Percentiles rank a stretch among this genome's conserved stretches.
Evolutionary conservation across 352 stramenopile species (phyloP).

Genomic region (Phytophthora sp.): DNA sequence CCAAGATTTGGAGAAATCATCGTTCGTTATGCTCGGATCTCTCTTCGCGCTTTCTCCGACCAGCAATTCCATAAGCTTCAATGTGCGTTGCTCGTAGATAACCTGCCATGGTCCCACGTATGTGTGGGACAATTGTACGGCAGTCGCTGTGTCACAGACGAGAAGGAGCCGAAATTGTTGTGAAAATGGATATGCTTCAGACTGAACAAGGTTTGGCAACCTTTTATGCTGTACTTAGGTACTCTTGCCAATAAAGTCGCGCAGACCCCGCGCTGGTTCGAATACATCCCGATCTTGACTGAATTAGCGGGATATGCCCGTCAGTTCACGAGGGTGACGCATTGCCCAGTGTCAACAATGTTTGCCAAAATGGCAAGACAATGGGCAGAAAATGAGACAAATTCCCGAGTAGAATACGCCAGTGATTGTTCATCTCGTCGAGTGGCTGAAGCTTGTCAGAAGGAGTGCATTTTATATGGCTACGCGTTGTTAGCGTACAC

Average conservation of each 20-base stretch:
- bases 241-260: conserved; percentile 29
- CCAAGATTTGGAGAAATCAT: conserved; percentile 30
- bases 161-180: conserved; percentile 15
- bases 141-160: conserved; percentile 58
- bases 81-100: conserved; percentile 45
- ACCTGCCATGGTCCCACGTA: conserved; percentile 47
- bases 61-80: conserved; percentile 60
- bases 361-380: conserved; percentile 36
- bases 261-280: conserved; percentile 39
- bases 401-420: conserved; percentile 4
- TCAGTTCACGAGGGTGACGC: conserved; percentile 17
- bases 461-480: conserved; percentile 52
- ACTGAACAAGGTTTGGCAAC: conserved; percentile 9
- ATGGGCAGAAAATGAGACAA: conserved; percentile 44
- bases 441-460: conserved; percentile 37
- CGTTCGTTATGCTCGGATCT: conserved; percentile 45
- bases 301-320: conserved; percentile 38
- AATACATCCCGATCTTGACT: conserved; percentile 43
- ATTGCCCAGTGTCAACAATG: too few species aligned
- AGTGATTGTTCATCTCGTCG: conserved; percentile 13
- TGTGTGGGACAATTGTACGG: conserved; percentile 45
- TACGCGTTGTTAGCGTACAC: conserved; percentile 47
- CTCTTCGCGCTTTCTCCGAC: conserved; percentile 52
- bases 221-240: conserved; percentile 29
- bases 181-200: conserved; percentile 52